Conservation (phyloP, 345 rosid genomes). For the Fremontodendron californicum region DNA sequence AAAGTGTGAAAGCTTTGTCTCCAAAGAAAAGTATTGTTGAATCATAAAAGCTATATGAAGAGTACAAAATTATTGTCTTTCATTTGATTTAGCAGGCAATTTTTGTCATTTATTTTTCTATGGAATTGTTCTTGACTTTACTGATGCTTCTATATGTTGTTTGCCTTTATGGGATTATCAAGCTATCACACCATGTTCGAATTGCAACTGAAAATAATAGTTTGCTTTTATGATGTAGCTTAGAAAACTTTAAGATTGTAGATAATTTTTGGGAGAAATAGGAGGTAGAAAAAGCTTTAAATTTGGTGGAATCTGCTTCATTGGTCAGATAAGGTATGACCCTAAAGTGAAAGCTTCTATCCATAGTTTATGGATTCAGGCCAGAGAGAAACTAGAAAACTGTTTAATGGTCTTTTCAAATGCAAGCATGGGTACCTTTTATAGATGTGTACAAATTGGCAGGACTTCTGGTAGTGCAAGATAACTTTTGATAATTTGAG, state of each 20-base stretch:
- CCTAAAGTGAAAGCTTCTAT: neutral
- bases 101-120: no score
- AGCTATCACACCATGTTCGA: neutral
- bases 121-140: slow-evolving; percentile 4
- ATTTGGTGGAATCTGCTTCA: slow-evolving; percentile 1
- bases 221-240: neutral
- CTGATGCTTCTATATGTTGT: neutral
- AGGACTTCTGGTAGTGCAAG: neutral
- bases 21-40: neutral
- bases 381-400: neutral
- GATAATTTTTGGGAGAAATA: neutral
- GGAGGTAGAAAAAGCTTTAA: neutral
- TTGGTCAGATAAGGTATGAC: neutral
- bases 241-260: neutral
- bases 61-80: neutral
- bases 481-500: neutral
- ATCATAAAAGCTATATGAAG: neutral
- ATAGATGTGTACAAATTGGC: neutral
- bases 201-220: neutral
- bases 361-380: neutral
- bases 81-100: neutral
- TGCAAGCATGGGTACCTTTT: neutral
- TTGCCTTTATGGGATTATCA: neutral
- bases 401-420: neutral
- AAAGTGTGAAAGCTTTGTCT: neutral